Percentiles rank a stretch among this genome's conserved stretches.
Conservation (phyloP, 129 eudicot species). For the Saussurea involucrata region DNA sequence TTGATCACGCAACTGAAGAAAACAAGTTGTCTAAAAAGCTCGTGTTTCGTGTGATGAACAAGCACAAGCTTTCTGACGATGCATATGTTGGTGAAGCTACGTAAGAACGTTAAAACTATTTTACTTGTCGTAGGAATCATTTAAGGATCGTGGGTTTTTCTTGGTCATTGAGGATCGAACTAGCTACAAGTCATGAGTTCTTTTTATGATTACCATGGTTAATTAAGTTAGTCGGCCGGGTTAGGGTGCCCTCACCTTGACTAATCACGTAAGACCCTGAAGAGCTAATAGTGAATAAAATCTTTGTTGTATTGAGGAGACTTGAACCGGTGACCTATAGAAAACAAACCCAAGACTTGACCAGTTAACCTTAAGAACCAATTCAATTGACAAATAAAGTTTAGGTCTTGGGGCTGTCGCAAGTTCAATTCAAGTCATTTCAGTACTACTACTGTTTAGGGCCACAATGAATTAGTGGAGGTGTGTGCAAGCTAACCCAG, state of each 20-base stretch:
- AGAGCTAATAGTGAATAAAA: background rate
- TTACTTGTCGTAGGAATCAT: background rate
- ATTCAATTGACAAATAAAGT: background rate
- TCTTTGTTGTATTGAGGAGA: background rate
- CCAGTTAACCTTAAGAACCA: background rate
- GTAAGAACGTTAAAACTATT: constrained; percentile 7
- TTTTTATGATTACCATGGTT: background rate
- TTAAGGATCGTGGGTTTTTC: background rate
- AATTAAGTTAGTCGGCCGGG: background rate
- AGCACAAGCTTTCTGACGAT: constrained; percentile 35
- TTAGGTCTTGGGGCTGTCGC: background rate
- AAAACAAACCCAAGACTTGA: background rate
- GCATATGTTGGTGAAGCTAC: constrained; percentile 36
- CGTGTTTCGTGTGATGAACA: constrained; percentile 36
- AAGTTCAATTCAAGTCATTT: background rate
- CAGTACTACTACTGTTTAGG: background rate
- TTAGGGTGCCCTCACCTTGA: background rate
- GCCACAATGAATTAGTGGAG: background rate
- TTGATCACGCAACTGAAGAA: constrained; percentile 17
- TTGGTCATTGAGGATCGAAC: background rate
- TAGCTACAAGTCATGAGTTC: background rate
- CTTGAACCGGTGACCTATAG: background rate
- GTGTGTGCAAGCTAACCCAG: background rate
- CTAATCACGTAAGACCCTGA: too few relatives aligned
- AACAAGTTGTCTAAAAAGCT: constrained; percentile 12